phyloP scores from a whole-genome alignment of 345 rosid genomes.

The Heritiera littoralis region DNA sequence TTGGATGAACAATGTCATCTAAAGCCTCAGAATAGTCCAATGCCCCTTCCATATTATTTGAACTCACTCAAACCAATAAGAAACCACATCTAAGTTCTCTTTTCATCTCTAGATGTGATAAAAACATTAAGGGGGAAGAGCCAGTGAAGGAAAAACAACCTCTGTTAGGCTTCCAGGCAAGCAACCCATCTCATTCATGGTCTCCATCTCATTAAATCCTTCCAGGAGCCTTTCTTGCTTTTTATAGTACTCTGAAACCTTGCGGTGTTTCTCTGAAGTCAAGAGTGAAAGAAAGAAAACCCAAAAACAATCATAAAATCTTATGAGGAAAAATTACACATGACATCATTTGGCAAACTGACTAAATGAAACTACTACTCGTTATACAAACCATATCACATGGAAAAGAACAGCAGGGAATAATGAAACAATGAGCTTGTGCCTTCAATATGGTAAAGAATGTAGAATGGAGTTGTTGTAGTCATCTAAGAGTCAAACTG shows the following conservation, averaged over 20 bases:
- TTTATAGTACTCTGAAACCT: conserved; percentile 77
- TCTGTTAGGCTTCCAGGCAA: conserved; percentile 58
- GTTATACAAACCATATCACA: not conserved
- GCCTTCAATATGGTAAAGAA: not conserved
- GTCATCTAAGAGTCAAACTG: not conserved
- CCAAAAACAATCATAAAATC: not conserved
- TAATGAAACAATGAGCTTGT: not conserved
- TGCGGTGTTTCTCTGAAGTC: conserved; percentile 55
- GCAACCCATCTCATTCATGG: conserved; percentile 54
- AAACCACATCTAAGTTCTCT: too few species aligned
- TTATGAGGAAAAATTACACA: not conserved
- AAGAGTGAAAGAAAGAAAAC: not conserved
- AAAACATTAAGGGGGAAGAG: not conserved
- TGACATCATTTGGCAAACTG: not conserved
- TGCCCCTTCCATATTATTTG: too few species aligned
- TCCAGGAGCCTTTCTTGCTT: conserved; percentile 76
- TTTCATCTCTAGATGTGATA: not conserved
- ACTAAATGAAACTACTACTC: not conserved
- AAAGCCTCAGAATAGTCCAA: too few species aligned
- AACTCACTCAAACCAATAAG: not conserved
- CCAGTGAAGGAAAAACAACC: conserved; percentile 34
- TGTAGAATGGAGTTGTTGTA: not conserved
- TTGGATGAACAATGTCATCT: too few species aligned
- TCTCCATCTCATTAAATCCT: conserved; percentile 76
- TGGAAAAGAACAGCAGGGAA: too few species aligned